Evolutionary conservation across 805 yeast genomes (phyloP), one percentile per base, ranked within the genome.

Genomic region (Isabelozyma heimii): DNA sequence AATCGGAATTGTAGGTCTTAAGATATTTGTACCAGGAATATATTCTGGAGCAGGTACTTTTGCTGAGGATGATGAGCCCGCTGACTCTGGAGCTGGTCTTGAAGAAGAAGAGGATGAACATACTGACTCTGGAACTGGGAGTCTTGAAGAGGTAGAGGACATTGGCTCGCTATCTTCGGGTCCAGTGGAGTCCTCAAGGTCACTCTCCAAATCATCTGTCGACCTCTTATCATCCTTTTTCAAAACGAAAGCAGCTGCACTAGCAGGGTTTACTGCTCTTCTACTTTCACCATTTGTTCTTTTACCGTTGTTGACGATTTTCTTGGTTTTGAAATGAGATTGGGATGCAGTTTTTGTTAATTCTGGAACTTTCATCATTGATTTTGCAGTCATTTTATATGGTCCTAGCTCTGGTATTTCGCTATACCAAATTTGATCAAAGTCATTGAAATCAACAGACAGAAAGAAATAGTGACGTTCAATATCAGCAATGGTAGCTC

Each of bases 291-390:
- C 59, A 26, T 30, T 40, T 15, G 47, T 37, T 9, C 38, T 52
- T 42, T 48, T 49, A 27, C 26, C 43, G 35, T 43, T 15, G 12
- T 16, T 13, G 52, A 14, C 40, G 4, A 20, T 20, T 38, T 48
- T 55, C 47, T 40, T 48, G 16, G 45, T 42, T 3, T 37, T 17
- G 12, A 51, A 43, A 17, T 54, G 60, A 38, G 57, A 53, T 43
- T 49, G 59, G 4, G 61, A 47, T 13, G 51, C 43, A 13, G 59
- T 30, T 41, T 54, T 56, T 8, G 49, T 27, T 26, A 62, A 43
- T 40, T 68, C 66, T 0, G 92, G 91, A 37, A 87, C 73, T 35
- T 88, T 85, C 69, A 84, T 80, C 94, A 88, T 87, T 1, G 92
- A 81, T 59, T 84, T 83, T 0, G 94, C 94, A 46, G 80, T 79